phyloP scores from a whole-genome alignment of 345 rosid species.

The Excoecaria agallocha region DNA sequence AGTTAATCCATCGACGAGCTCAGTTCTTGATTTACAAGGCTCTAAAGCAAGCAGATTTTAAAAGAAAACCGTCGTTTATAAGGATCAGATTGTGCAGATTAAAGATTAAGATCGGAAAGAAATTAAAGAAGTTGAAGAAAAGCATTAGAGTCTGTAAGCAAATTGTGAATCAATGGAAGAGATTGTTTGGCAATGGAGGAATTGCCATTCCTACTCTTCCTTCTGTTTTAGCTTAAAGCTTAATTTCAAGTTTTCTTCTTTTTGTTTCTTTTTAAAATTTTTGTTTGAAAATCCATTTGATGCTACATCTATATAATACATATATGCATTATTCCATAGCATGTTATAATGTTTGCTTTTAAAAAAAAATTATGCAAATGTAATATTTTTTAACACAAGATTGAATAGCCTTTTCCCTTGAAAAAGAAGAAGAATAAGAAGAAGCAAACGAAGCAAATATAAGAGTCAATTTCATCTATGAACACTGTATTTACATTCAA shows the following conservation, averaged over 20 bases:
- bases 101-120: constrained; percentile 63
- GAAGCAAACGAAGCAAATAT: no score
- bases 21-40: constrained; percentile 83
- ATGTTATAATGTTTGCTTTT: no score
- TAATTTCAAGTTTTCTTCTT: background rate
- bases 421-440: no score
- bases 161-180: constrained; percentile 35
- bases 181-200: constrained; percentile 35
- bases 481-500: no score
- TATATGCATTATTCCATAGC: no score
- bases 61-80: constrained; percentile 41
- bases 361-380: no score
- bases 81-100: constrained; percentile 48
- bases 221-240: constrained; percentile 17
- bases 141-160: constrained; percentile 27
- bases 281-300: background rate
- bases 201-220: constrained; percentile 33
- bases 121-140: constrained; percentile 58
- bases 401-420: no score
- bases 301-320: no score
- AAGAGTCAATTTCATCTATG: no score
- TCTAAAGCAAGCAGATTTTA: constrained; percentile 48
- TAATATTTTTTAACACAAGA: no score
- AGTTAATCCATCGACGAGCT: constrained; percentile 51
- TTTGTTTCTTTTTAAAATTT: no score